Percentiles rank a stretch among this genome's conserved stretches.
These are phyloP conservation scores for Candida argentea DNA, from an alignment of 805 yeast genomes.

Conservation along the genomic window DNA sequence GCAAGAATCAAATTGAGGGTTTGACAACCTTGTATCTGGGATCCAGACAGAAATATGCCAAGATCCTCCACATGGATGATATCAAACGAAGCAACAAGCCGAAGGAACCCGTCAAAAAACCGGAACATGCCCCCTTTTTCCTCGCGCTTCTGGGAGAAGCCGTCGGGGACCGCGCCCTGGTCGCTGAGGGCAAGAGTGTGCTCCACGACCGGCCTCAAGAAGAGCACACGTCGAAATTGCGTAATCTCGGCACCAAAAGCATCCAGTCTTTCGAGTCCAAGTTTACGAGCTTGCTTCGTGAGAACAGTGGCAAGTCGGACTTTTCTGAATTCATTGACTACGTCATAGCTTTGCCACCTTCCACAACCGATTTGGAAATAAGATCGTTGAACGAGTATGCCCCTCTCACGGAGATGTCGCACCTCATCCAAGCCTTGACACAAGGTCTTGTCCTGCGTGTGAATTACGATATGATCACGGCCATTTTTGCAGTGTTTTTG, in stretches of 20 bases:
- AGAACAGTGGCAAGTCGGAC: constrained; percentile 30
- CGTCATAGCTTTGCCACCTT: constrained; percentile 57
- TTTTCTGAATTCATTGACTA: constrained; percentile 42
- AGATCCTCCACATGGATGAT: constrained; percentile 70
- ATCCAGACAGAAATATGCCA: constrained; percentile 70
- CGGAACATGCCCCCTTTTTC: constrained; percentile 76
- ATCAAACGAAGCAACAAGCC: constrained; percentile 87
- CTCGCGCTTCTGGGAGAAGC: constrained; percentile 52
- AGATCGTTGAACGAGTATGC: constrained; percentile 61
- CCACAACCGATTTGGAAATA: constrained; percentile 76
- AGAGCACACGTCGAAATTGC: constrained; percentile 15
- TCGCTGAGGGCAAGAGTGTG: constrained; percentile 26
- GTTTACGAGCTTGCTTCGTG: constrained; percentile 58
- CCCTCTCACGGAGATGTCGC: constrained; percentile 56
- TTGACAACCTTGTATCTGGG: constrained; percentile 68
- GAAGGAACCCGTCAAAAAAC: constrained; percentile 75
- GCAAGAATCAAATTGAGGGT: constrained; percentile 52
- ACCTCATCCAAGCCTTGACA: constrained; percentile 59
- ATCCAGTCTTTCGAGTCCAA: constrained; percentile 54
- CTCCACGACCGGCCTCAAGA: constrained; percentile 6
- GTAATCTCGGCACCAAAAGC: constrained; percentile 19
- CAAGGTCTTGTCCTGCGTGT: constrained; percentile 44
- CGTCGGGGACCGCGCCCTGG: constrained; percentile 63
- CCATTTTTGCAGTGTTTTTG: constrained; percentile 65
- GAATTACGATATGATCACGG: constrained; percentile 73